phyloP scores from a whole-genome alignment of 768 basidiomycete genomes.

The Cyclocybe cylindracea region DNA sequence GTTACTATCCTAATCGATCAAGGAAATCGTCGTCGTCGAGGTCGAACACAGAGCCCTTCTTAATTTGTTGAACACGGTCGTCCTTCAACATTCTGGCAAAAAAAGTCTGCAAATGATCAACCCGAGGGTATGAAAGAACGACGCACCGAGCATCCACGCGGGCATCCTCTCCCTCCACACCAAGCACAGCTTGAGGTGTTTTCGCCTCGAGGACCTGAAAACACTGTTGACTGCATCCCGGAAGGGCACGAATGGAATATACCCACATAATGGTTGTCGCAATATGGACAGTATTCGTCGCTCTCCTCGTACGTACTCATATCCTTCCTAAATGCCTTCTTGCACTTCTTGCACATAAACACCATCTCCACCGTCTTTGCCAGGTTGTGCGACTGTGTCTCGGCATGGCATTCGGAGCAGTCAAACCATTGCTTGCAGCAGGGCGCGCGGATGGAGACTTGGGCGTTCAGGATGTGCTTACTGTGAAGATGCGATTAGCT shows the following conservation, averaged over 20 bases:
- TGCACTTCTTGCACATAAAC: slow-evolving; percentile 54
- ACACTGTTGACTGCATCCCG: not conserved
- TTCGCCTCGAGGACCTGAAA: slow-evolving; percentile 91
- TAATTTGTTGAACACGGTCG: slow-evolving; percentile 65
- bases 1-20: slow-evolving; percentile 46
- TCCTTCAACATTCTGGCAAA: slow-evolving; percentile 81
- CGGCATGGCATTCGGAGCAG: slow-evolving; percentile 94
- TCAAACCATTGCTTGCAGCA: slow-evolving; percentile 99
- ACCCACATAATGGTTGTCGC: slow-evolving; percentile 96
- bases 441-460: slow-evolving; percentile 93
- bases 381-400: slow-evolving; percentile 73
- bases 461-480: slow-evolving; percentile 95
- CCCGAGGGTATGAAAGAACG: not conserved
- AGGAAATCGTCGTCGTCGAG: slow-evolving; percentile 42
- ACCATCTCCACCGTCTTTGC: slow-evolving; percentile 71
- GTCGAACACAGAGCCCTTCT: slow-evolving; percentile 49
- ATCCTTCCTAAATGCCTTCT: slow-evolving; percentile 96
- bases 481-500: slow-evolving; percentile 41
- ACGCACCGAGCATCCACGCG: slow-evolving; percentile 82
- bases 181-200: slow-evolving; percentile 81
- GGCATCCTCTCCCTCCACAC: slow-evolving; percentile 90
- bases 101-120: slow-evolving; percentile 6
- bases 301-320: slow-evolving; percentile 92
- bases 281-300: slow-evolving; percentile 97
- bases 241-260: not conserved